These are phyloP conservation scores for Blastobotrys persicus DNA, from an alignment of 1,139 yeast species.

Conservation along the genomic window DNA sequence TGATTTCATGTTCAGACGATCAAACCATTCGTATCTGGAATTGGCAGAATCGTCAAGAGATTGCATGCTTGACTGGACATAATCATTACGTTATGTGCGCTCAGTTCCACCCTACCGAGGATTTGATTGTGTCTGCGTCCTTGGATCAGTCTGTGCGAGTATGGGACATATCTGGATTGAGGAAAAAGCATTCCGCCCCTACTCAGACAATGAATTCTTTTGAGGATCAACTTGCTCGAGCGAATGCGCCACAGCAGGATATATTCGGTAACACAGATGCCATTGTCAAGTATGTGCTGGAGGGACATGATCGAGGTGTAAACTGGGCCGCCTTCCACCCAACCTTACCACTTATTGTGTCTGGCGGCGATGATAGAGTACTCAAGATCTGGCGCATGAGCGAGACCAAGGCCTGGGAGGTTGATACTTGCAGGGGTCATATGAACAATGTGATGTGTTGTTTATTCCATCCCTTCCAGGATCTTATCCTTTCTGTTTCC, in stretches of 20 bases:
- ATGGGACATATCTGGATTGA: conserved; percentile 95
- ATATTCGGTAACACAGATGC: conserved; percentile 94
- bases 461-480: conserved; percentile 91
- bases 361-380: conserved; percentile 95
- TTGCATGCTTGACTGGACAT: conserved; percentile 96
- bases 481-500: conserved; percentile 85
- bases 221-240: conserved; percentile 75
- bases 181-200: conserved; percentile 90
- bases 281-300: conserved; percentile 90
- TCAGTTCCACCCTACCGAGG: conserved; percentile 94
- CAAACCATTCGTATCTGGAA: conserved; percentile 99
- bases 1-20: conserved; percentile 93
- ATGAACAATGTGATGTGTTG: conserved; percentile 89
- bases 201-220: conserved; percentile 49
- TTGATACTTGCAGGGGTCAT: conserved; percentile 97
- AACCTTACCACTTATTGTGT: conserved; percentile 87
- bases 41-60: conserved; percentile 98
- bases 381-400: conserved; percentile 98
- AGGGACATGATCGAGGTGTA: conserved; percentile 98
- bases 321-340: conserved; percentile 99
- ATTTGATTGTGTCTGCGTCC: conserved; percentile 90
- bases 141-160: conserved; percentile 98
- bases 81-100: conserved; percentile 98
- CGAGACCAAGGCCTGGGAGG: conserved; percentile 98
- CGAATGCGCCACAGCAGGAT: conserved; percentile 53